Evolutionary conservation across 495 filamentous ascomycete genomes (phyloP).

Genomic region (Lepidopterella palustris): DNA sequence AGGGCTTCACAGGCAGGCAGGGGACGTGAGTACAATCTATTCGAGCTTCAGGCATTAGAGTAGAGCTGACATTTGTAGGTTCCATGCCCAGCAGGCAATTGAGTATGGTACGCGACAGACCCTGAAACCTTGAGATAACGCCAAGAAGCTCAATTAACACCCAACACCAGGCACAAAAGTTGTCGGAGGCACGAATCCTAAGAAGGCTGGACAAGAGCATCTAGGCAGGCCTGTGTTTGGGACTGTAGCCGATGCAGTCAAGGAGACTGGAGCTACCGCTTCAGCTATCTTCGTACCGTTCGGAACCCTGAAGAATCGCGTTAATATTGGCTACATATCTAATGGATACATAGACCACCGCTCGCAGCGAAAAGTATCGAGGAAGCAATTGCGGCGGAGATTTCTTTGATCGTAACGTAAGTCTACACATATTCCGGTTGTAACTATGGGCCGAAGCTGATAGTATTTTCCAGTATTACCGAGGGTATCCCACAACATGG

Average conservation of each 20-base stretch:
- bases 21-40: conserved; percentile 70
- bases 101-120: conserved; percentile 69
- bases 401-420: conserved; percentile 85
- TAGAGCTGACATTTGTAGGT: conserved; percentile 53
- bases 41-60: not conserved
- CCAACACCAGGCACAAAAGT: conserved; percentile 74
- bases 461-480: conserved; percentile 60
- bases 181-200: conserved; percentile 96
- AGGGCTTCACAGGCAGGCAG: conserved; percentile 98
- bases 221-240: conserved; percentile 90
- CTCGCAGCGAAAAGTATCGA: conserved; percentile 92
- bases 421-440: conserved; percentile 13
- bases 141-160: conserved; percentile 35
- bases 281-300: conserved; percentile 98
- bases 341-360: conserved; percentile 58
- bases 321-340: conserved; percentile 3
- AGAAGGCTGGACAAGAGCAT: conserved; percentile 89
- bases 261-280: conserved; percentile 82
- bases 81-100: conserved; percentile 92
- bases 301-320: conserved; percentile 27
- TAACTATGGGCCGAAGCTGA: conserved; percentile 12
- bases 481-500: conserved; percentile 97
- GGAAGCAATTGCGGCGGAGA: conserved; percentile 88
- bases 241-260: conserved; percentile 80
- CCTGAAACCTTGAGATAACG: conserved; percentile 19